A percentile compares a stretch with the other conserved stretches of the same genome.
phyloP scores from a whole-genome alignment of 2,329 filamentous ascomycete species.

The Penicillium paneum region DNA sequence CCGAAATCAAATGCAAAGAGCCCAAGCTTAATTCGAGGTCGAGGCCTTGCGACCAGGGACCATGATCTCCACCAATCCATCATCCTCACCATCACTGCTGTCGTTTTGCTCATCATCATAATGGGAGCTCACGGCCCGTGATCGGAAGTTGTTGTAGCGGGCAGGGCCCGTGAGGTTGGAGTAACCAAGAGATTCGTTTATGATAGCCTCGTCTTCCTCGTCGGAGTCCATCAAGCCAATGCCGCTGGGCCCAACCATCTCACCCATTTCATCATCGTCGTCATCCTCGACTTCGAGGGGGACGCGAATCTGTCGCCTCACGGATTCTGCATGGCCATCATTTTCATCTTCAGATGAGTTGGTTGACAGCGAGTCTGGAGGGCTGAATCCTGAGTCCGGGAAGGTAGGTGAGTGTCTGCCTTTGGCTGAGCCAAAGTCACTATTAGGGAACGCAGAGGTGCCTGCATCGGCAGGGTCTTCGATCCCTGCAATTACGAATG shows the following conservation, averaged over 20 bases:
- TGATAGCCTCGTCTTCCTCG: conserved; percentile 52
- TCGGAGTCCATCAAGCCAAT: conserved; percentile 51
- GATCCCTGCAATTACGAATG: conserved; percentile 39
- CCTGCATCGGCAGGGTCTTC: conserved; percentile 34
- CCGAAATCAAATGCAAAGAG: conserved; percentile 4
- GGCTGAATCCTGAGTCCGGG: conserved; percentile 40
- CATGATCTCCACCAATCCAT: conserved; percentile 46
- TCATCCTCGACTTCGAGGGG: conserved; percentile 60
- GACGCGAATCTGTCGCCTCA: conserved; percentile 46
- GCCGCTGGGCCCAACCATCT: conserved; percentile 44
- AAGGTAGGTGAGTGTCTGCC: conserved; percentile 35
- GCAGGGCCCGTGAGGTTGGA: conserved; percentile 59
- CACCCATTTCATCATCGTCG: conserved; percentile 50
- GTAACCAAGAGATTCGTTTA: conserved; percentile 66
- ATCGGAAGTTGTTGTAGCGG: conserved; percentile 44
- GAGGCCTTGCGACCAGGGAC: conserved; percentile 42
- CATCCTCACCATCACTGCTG: conserved; percentile 43
- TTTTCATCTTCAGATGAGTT: conserved; percentile 44
- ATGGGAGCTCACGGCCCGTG: conserved; percentile 31
- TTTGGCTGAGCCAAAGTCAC: conserved; percentile 29
- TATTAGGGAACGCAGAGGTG: conserved; percentile 31
- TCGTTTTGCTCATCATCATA: conserved; percentile 44
- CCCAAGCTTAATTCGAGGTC: conserved; percentile 15
- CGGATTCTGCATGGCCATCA: conserved; percentile 36
- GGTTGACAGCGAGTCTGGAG: conserved; percentile 39